A percentile compares a stretch with the other conserved stretches of the same genome.
Evolutionary conservation across 2,329 filamentous ascomycete genomes (phyloP).

Genomic region (Delphinella strobiligena): DNA sequence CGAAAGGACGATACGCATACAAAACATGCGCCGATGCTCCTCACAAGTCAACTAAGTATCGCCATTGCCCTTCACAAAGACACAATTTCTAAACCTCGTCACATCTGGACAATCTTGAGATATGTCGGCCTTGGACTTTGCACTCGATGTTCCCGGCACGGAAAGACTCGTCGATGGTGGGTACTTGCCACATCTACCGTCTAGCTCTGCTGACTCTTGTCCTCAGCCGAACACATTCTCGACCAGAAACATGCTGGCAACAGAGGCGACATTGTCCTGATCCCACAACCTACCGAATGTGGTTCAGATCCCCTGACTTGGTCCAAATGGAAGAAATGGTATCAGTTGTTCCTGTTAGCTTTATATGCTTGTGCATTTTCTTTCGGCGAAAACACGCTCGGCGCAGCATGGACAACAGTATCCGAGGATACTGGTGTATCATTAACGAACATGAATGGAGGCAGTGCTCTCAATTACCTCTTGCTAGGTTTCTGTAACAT

Average conservation of each 20-base stretch:
- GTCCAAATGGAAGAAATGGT: slow-evolving; percentile 26
- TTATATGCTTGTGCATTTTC: slow-evolving; percentile 30
- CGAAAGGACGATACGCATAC: too few species aligned
- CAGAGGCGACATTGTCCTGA: slow-evolving; percentile 20
- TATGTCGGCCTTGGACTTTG: neutral
- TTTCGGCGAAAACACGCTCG: slow-evolving; percentile 29
- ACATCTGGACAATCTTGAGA: too few species aligned
- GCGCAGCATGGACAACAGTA: slow-evolving; percentile 31
- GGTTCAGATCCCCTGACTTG: slow-evolving; percentile 20
- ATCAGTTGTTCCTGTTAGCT: slow-evolving; percentile 27
- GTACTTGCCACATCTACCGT: too few species aligned
- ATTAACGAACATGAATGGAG: slow-evolving; percentile 29
- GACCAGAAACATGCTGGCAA: slow-evolving; percentile 13
- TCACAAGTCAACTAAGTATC: neutral
- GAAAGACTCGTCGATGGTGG: slow-evolving; percentile 22
- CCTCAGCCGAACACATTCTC: slow-evolving; percentile 8
- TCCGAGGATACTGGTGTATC: slow-evolving; percentile 26
- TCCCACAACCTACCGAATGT: slow-evolving; percentile 22
- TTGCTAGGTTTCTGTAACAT: slow-evolving; percentile 30
- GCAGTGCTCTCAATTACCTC: slow-evolving; percentile 29
- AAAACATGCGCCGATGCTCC: neutral
- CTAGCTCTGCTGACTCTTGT: neutral
- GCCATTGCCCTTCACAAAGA: neutral
- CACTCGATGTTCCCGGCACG: slow-evolving; percentile 21
- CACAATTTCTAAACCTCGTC: neutral